Percentiles rank a stretch among this genome's conserved stretches.
Conservation (phyloP, 345 rosid genomes). For the Mercurialis annua region DNA sequence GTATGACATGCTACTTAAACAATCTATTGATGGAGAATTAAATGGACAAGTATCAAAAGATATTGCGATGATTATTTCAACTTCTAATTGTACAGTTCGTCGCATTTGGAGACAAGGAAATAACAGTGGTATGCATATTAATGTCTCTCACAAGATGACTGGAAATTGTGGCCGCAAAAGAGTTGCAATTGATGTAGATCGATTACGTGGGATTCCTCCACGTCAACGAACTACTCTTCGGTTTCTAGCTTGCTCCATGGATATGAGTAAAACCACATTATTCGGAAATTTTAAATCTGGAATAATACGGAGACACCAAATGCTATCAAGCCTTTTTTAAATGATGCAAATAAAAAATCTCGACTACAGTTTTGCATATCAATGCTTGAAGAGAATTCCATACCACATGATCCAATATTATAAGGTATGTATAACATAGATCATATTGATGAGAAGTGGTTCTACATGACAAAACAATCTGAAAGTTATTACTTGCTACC, state of each 20-base stretch:
- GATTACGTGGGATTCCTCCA: background rate
- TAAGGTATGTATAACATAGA: background rate
- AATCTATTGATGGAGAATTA: too few relatives aligned
- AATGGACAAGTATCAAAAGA: too few relatives aligned
- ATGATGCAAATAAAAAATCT: background rate
- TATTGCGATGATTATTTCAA: too few relatives aligned
- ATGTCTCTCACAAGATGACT: too few relatives aligned
- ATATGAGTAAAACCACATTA: background rate
- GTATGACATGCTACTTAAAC: too few relatives aligned
- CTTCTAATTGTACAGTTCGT: background rate
- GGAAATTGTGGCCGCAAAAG: background rate
- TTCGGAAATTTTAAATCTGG: background rate
- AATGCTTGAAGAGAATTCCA: background rate
- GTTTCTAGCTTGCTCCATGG: background rate
- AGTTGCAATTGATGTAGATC: background rate
- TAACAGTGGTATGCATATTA: background rate
- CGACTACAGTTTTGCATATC: background rate
- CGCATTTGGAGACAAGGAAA: background rate
- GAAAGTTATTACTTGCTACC: slow-evolving; percentile 10
- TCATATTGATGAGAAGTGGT: slow-evolving; percentile 10
- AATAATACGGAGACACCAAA: background rate
- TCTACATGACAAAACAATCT: slow-evolving; percentile 7
- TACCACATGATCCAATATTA: background rate
- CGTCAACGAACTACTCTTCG: background rate
- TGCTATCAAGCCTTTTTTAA: background rate